Evolutionary conservation across 805 yeast genomes (phyloP).

Genomic region (Scheffersomyces ergatensis): DNA sequence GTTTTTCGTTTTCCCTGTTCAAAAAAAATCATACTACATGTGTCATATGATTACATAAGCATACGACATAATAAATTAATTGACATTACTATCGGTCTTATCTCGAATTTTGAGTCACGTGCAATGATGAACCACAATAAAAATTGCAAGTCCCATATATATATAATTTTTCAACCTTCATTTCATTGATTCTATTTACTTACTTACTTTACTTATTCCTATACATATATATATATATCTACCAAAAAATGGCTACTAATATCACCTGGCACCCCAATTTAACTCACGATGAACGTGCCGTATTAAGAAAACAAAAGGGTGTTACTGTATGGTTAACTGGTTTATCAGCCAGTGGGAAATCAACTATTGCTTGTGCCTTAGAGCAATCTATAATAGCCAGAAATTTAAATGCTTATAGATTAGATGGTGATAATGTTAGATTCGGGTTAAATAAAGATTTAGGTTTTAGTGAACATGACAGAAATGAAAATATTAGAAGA

Average conservation of each 20-base stretch:
- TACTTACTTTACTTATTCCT: too few relatives aligned
- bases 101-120: neutral
- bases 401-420: constrained; percentile 74
- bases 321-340: constrained; percentile 96
- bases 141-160: too few relatives aligned
- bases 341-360: constrained; percentile 90
- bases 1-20: too few relatives aligned
- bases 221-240: too few relatives aligned
- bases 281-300: constrained; percentile 76
- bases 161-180: neutral
- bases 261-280: constrained; percentile 95
- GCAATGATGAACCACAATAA: neutral
- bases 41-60: neutral
- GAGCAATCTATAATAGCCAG: constrained; percentile 76
- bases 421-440: constrained; percentile 93
- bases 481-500: constrained; percentile 93
- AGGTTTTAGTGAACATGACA: constrained; percentile 87
- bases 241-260: constrained; percentile 90
- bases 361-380: constrained; percentile 91
- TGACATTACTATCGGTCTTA: too few relatives aligned
- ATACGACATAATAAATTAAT: too few relatives aligned
- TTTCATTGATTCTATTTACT: too few relatives aligned
- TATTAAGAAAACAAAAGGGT: constrained; percentile 75
- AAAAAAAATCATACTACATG: too few relatives aligned
- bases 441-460: constrained; percentile 94